Percentiles rank a stretch among this genome's conserved stretches.
Evolutionary conservation across 2,329 filamentous ascomycete species (phyloP).

Genomic region (Claviceps sp.): DNA sequence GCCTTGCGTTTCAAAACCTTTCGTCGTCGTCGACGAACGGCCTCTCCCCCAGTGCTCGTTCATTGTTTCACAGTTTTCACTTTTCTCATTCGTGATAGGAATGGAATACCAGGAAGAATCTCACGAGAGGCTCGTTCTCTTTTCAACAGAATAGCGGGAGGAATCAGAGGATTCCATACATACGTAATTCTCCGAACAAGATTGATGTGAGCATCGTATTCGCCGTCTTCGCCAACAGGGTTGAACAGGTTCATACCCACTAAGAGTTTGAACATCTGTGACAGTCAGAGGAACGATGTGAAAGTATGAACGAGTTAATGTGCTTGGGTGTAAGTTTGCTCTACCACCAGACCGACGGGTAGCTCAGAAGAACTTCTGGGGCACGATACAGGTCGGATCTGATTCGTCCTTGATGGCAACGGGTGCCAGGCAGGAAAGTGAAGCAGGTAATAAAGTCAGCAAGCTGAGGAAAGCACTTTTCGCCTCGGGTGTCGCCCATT

Average conservation of each 20-base stretch:
- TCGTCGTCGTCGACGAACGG: conserved; percentile 10
- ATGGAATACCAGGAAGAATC: not conserved
- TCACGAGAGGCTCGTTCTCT: conserved; percentile 10
- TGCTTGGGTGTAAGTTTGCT: too few species aligned
- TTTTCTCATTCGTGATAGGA: not conserved
- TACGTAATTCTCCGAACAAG: conserved; percentile 11
- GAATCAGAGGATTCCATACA: conserved; percentile 4
- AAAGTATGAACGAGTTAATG: too few species aligned
- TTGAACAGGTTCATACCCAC: conserved; percentile 7
- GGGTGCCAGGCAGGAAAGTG: too few species aligned
- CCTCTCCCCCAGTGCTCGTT: conserved; percentile 11
- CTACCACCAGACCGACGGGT: too few species aligned
- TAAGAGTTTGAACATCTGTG: too few species aligned
- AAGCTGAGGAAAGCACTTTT: too few species aligned
- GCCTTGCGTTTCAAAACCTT: conserved; percentile 1
- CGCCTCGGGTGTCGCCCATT: too few species aligned
- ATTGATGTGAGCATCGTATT: conserved; percentile 13
- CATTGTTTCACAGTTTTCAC: conserved; percentile 8
- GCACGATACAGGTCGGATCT: too few species aligned
- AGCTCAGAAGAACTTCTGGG: too few species aligned
- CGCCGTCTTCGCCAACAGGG: conserved; percentile 9
- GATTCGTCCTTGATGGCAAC: too few species aligned
- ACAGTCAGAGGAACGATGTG: too few species aligned
- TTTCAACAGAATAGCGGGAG: conserved; percentile 6
- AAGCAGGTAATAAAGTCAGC: too few species aligned